Base-by-base conservation (phyloP, 306 rosid genomes). In the Pyrus communis region DNA sequence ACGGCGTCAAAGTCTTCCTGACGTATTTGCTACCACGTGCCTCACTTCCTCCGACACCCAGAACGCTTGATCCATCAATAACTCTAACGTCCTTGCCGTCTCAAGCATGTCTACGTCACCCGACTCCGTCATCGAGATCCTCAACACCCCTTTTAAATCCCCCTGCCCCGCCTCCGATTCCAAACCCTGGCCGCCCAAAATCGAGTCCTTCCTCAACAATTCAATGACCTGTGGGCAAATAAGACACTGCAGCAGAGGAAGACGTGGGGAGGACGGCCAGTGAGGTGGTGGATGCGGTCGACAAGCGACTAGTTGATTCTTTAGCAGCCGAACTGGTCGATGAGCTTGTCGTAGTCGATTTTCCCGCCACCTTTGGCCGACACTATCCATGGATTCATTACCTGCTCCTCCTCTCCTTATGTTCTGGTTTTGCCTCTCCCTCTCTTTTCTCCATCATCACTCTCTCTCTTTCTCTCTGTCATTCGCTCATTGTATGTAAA, bases 181-280 rank as follows among this genome's bases (percentile, higher is more conserved):
- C 79, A 22, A 90, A 8, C 93, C 98, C 0, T 93, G 94, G 94
- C 97, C 90, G 0, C 9, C 59, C 5, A 93, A 90, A 21, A 78
- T 93, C 30, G 70, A 83, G 6, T 76, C 89, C 1, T 91, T 91
- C 45, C 82, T 91, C 0, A 89, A 93, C 13, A 76, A 77, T 1
- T 87, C 98, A 1, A 68, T 93, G 31, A 90, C 96, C 97, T 95
- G 75, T 95, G 98, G 25, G 98, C 93, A 58, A 96, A 96, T 86
- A 96, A 96, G 83, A 92, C 97, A 64, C 85, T 89, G 13, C 97
- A 98, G 75, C 97, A 91, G 78, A 91, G 97, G 83, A 96, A 92
- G 33, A 88, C 88, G 61, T 92, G 98, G n/a, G 98, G 81, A 19
- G 86, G 73, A 7, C 84, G 91, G 60, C 90, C 82, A 64, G 99